Evolutionary conservation across 2,329 filamentous ascomycete genomes (phyloP), one percentile per base, ranked within the genome.

Genomic region (Rutstroemia sp.): DNA sequence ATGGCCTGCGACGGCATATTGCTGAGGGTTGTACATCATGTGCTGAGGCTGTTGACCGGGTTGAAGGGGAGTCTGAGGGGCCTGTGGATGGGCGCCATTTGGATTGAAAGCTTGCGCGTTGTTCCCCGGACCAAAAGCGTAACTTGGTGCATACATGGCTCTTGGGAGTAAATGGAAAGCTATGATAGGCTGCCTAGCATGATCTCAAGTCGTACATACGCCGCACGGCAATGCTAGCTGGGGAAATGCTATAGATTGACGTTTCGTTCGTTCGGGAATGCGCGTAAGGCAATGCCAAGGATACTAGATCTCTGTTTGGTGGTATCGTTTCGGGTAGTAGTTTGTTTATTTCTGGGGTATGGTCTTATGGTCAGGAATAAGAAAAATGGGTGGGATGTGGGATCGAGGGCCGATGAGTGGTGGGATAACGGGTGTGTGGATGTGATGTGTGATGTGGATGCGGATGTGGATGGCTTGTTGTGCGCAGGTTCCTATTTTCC

Each of bases 21-120:
- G 64, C 56, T 67, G 65, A 53, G 64, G 73, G 68, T 80, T 80
- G 70, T 80, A 83, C 78, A 83, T 82, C 73, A 81, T 78, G 69
- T 77, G 77, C 65, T 67, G 67, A 61, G 66, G 67, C 48, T 65
- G 65, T 63, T 68, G 67, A 61, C 65, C 66, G 42, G 63, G 64
- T 42, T 60, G 63, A 30, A 60, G 61, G n/a, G 51, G 30, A 42
- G 27, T 58, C 46, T 49, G 46, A 27, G 17, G 56, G 53, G 46
- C 57, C 38, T 60, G 51, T 30, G 59, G 57, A 55, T 55, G 53
- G 17, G 34, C 48, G 34, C 57, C 57, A 57, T 57, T 59, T 45
- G 52, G 58, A 42, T 54, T 58, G 59, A 61, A 61, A 50, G 57
- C 41, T 16, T 45, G 49, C 48, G 53, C 23, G 25, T 47, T 52